Evolutionary conservation across 345 rosid species (phyloP).

Genomic region (Rhizophora mangle): DNA sequence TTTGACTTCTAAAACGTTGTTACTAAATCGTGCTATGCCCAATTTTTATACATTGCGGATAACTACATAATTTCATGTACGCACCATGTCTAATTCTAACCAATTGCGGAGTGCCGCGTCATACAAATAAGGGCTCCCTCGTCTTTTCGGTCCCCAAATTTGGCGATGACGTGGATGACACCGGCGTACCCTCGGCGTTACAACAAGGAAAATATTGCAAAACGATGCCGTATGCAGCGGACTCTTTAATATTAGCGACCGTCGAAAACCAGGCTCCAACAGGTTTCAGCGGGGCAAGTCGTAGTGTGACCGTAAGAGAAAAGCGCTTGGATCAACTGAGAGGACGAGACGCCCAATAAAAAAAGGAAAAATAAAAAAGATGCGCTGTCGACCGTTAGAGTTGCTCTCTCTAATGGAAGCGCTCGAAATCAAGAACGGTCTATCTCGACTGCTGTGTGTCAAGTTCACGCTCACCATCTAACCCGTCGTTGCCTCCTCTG

Average conservation of each 20-base stretch:
- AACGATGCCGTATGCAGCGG: too few relatives aligned
- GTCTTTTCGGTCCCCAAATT: neutral
- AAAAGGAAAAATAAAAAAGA: neutral
- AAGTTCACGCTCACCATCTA: slow-evolving; percentile 58
- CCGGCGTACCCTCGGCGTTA: too few relatives aligned
- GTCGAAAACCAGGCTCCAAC: too few relatives aligned
- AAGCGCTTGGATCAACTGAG: too few relatives aligned
- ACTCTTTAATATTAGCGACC: too few relatives aligned
- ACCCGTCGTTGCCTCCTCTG: slow-evolving; percentile 51
- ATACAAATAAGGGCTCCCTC: neutral
- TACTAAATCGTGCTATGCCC: neutral
- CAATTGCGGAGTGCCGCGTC: neutral
- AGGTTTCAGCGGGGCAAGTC: too few relatives aligned
- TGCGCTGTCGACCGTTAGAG: slow-evolving; percentile 55
- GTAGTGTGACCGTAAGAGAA: too few relatives aligned
- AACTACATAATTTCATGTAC: too few relatives aligned
- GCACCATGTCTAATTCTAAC: neutral
- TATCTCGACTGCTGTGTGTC: slow-evolving; percentile 60
- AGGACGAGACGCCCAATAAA: too few relatives aligned
- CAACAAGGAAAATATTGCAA: too few relatives aligned
- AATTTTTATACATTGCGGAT: neutral
- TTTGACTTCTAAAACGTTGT: neutral
- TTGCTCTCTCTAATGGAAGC: slow-evolving; percentile 50
- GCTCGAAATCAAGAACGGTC: slow-evolving; percentile 63
- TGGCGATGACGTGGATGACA: too few relatives aligned